Evolutionary conservation across 108 stramenopile genomes (phyloP).

Genomic region (Skeletonema tropicum): DNA sequence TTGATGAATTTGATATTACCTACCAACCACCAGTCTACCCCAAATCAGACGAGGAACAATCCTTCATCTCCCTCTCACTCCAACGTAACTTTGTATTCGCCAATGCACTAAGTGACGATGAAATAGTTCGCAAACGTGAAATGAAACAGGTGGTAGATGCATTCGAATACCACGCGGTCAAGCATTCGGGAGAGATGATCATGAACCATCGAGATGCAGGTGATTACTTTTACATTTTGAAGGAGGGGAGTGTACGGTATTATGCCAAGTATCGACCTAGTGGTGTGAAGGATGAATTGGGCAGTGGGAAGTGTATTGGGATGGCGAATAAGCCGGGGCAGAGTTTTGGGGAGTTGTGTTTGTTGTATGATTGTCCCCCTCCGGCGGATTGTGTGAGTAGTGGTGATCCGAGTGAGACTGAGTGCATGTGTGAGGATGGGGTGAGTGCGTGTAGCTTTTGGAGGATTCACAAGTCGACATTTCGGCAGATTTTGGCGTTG

Average conservation of each 20-base stretch:
- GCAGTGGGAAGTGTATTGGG: constrained; percentile 59
- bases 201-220: constrained; percentile 87
- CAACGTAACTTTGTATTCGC: constrained; percentile 49
- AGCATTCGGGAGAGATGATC: constrained; percentile 61
- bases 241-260: constrained; percentile 47
- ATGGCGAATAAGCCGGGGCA: constrained; percentile 65
- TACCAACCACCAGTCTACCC: constrained; percentile 42
- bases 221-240: constrained; percentile 88
- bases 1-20: constrained; percentile 35
- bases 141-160: constrained; percentile 39
- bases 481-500: constrained; percentile 74
- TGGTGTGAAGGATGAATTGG: constrained; percentile 46
- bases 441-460: constrained; percentile 47
- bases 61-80: constrained; percentile 38
- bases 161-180: constrained; percentile 23
- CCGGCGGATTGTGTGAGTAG: constrained; percentile 84
- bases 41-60: constrained; percentile 27
- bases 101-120: constrained; percentile 42
- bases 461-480: constrained; percentile 81
- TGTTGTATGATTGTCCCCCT: constrained; percentile 94
- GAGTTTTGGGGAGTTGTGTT: constrained; percentile 92
- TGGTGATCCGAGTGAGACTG: constrained; percentile 26
- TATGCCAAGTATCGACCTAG: constrained; percentile 30
- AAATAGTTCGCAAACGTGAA: constrained; percentile 35
- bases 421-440: constrained; percentile 17